Conservation (phyloP, 495 filamentous ascomycete genomes). For the Choiromyces venosus region DNA sequence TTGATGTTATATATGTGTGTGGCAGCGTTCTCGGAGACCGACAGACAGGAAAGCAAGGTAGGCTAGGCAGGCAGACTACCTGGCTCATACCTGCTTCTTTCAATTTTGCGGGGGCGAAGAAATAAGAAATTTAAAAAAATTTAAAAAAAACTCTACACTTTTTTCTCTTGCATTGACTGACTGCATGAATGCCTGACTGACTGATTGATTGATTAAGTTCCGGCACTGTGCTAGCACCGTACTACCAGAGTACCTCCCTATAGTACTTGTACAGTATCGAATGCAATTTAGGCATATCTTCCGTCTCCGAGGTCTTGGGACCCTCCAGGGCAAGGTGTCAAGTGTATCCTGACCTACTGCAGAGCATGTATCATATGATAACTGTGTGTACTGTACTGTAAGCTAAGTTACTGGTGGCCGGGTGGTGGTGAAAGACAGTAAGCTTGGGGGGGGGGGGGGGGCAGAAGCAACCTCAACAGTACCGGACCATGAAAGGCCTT, state of each 20-base stretch:
- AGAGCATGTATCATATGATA: too few relatives aligned
- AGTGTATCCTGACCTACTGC: neutral
- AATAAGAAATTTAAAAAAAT: neutral
- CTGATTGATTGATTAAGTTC: neutral
- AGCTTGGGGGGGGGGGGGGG: neutral
- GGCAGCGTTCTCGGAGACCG: neutral
- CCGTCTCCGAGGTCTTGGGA: conserved; percentile 18
- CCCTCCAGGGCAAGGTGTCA: neutral
- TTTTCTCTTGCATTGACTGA: neutral
- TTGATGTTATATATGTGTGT: neutral
- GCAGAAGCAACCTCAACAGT: too few relatives aligned
- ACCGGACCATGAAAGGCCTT: too few relatives aligned
- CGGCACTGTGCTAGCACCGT: neutral
- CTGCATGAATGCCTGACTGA: neutral
- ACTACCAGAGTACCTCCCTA: neutral
- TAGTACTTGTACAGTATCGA: conserved; percentile 8
- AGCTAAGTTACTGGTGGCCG: neutral
- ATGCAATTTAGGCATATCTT: conserved; percentile 14
- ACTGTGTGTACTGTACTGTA: too few relatives aligned
- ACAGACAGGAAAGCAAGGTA: neutral
- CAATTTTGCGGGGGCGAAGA: neutral
- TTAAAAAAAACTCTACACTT: neutral
- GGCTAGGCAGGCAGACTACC: neutral
- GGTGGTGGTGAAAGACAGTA: neutral
- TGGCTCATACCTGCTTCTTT: conserved; percentile 5